Conservation (phyloP, 257 asterid species). For the Pogostemon cablin region DNA sequence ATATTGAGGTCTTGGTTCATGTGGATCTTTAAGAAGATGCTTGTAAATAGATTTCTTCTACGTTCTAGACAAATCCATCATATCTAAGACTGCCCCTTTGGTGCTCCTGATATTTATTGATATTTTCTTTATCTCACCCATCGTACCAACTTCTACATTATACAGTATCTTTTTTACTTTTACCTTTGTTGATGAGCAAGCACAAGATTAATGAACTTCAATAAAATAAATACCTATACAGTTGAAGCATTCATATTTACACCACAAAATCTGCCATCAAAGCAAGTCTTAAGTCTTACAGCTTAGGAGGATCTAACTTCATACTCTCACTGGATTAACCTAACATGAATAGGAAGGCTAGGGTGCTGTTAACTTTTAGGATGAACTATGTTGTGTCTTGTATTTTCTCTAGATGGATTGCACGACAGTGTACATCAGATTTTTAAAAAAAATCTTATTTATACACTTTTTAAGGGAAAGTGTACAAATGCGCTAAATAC, state of each 20-base stretch:
- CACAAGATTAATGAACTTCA: not conserved
- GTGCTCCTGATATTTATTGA: not conserved
- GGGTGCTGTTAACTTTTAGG: not conserved
- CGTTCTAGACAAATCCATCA: slow-evolving; percentile 6
- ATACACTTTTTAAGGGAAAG: too few species aligned
- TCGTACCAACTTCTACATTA: not conserved
- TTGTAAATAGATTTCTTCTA: not conserved
- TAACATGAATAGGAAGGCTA: slow-evolving; percentile 15
- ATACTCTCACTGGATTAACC: not conserved
- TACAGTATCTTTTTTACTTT: too few species aligned
- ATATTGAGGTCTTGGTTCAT: slow-evolving; percentile 1
- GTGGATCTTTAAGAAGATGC: not conserved
- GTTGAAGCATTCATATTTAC: not conserved
- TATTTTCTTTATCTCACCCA: not conserved
- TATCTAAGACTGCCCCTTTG: not conserved
- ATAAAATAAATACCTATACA: not conserved
- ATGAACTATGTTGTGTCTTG: not conserved
- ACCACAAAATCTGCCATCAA: slow-evolving; percentile 1
- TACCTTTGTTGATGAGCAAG: not conserved
- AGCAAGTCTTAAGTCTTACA: not conserved
- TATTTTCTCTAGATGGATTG: not conserved
- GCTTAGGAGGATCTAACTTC: slow-evolving; percentile 6
- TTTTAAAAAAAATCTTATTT: too few species aligned
- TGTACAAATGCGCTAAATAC: too few species aligned
- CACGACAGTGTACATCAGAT: too few species aligned